Conservation (phyloP, 2,329 filamentous ascomycete genomes). For the Fusarium camptoceras region DNA sequence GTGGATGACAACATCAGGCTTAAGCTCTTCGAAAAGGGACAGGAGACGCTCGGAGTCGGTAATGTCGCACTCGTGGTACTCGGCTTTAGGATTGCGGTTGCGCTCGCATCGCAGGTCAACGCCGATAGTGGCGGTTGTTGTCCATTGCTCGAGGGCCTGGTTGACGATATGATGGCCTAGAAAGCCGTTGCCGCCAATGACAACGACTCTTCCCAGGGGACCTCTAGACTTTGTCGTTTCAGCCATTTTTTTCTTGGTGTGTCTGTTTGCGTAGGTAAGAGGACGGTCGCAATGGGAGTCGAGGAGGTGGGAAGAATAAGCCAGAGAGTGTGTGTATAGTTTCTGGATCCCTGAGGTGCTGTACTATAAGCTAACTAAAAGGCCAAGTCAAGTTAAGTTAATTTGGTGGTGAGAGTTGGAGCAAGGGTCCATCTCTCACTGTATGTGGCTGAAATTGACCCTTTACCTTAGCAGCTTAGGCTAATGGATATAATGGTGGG, state of each 20-base stretch:
- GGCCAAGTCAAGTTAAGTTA: conserved; percentile 15
- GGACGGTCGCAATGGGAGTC: conserved; percentile 10
- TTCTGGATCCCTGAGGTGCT: conserved; percentile 14
- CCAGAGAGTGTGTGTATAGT: not conserved
- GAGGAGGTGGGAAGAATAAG: conserved; percentile 19
- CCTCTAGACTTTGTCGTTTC: conserved; percentile 48
- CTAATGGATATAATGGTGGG: conserved; percentile 30
- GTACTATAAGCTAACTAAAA: not conserved
- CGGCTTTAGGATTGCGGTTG: conserved; percentile 70
- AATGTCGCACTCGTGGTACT: conserved; percentile 83
- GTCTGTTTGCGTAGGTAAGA: conserved; percentile 1
- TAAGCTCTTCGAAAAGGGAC: conserved; percentile 71
- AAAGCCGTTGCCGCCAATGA: conserved; percentile 87
- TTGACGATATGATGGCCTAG: conserved; percentile 85
- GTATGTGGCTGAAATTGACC: conserved; percentile 28
- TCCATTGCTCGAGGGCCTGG: conserved; percentile 69
- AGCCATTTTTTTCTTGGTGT: conserved; percentile 7
- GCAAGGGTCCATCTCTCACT: conserved; percentile 17
- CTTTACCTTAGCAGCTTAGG: conserved; percentile 31
- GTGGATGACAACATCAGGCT: conserved; percentile 89
- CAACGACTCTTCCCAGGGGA: conserved; percentile 75
- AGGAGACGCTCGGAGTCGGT: conserved; percentile 72
- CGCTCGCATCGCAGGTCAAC: conserved; percentile 77
- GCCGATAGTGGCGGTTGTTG: conserved; percentile 70
- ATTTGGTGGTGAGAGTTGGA: conserved; percentile 17